These are phyloP conservation scores for Saccharomycopsis crataegensis DNA, from an alignment of 1,139 yeast genomes.

Conservation along the genomic window DNA sequence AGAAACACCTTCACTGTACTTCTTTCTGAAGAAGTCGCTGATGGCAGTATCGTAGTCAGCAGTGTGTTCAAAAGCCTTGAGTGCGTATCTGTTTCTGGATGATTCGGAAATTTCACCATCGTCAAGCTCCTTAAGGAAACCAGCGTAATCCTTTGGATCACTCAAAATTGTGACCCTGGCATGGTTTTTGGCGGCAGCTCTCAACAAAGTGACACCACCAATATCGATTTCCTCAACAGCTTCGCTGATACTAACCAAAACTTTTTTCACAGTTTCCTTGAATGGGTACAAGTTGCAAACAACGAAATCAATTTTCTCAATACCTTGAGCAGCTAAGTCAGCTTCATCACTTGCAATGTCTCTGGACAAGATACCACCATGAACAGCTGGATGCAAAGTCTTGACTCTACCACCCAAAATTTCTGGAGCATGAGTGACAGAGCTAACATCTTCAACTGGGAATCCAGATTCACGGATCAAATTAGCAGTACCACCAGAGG, in stretches of 20 bases:
- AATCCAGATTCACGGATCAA: slow-evolving; percentile 95
- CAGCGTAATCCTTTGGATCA: slow-evolving; percentile 89
- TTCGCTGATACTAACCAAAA: slow-evolving; percentile 90
- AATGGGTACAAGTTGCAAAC: slow-evolving; percentile 97
- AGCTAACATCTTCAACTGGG: slow-evolving; percentile 91
- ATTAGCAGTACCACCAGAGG: slow-evolving; percentile 96
- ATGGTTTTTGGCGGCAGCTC: slow-evolving; percentile 99
- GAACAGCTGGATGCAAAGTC: slow-evolving; percentile 97
- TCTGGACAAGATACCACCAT: slow-evolving; percentile 96
- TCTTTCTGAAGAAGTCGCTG: slow-evolving; percentile 95
- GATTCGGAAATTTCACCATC: slow-evolving; percentile 43
- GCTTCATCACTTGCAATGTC: slow-evolving; percentile 82
- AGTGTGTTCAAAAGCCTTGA: slow-evolving; percentile 97
- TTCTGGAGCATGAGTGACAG: slow-evolving; percentile 97
- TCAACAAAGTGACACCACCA: slow-evolving; percentile 93
- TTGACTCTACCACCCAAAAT: slow-evolving; percentile 98
- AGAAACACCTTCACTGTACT: slow-evolving; percentile 81
- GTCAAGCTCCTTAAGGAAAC: slow-evolving; percentile 72
- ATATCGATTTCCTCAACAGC: slow-evolving; percentile 98
- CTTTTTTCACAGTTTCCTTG: slow-evolving; percentile 94
- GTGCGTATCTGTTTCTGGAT: slow-evolving; percentile 76
- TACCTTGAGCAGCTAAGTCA: slow-evolving; percentile 80
- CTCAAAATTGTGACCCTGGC: slow-evolving; percentile 90
- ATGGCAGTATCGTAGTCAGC: slow-evolving; percentile 96
- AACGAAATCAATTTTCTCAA: slow-evolving; percentile 91